Evolutionary conservation across 1,284 basidiomycete genomes (phyloP), one percentile per base, ranked within the genome.

Genomic region (Pascua guehoae): DNA sequence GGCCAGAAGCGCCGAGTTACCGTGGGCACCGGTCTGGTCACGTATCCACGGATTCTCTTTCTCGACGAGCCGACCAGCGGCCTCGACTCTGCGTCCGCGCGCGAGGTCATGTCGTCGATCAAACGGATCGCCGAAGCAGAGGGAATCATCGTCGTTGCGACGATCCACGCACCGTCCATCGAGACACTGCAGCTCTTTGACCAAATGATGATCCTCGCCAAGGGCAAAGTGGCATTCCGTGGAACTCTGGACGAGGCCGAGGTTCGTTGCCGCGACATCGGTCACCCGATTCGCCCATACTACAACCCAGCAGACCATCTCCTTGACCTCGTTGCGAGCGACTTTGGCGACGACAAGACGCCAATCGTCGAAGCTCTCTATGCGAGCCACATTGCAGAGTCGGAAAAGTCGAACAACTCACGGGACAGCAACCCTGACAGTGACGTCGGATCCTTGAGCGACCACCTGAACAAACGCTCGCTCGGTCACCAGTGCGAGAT

Each of bases 61-160:
- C 67, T 79, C 16, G 78, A 79, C 56, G 78, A 79, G 61, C 77
- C 77, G 0, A 78, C 75, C 3, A 56, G 53, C 10, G 61, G 65
- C 24, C 55, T 66, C n/a, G 65, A 66, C 55, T 62, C 62, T 49
- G 54, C 59, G 12, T 63, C 62, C 12, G 51, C 61, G 2, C 56
- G 49, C 24, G 57, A 59, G 49, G 60, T 57, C 47, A 52, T 62
- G 52, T 36, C 61, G 38, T 54, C 57, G 8, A 56, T 62, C 47
- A 48, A 53, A 46, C 54, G 55, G 32, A 59, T 59, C 38, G 57
- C 57, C n/a, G 40, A 43, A 43, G 47, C 57, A 39, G 51, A 58
- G 47, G 54, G 53, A 12, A 53, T 59, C 32, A 52, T 72, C 12
- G 69, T 77, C 51, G 51, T 76, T 41, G 65, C 64, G 12, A 77